Evolutionary conservation across 2,329 filamentous ascomycete species (phyloP).

Genomic region (Botrytis tulipae): DNA sequence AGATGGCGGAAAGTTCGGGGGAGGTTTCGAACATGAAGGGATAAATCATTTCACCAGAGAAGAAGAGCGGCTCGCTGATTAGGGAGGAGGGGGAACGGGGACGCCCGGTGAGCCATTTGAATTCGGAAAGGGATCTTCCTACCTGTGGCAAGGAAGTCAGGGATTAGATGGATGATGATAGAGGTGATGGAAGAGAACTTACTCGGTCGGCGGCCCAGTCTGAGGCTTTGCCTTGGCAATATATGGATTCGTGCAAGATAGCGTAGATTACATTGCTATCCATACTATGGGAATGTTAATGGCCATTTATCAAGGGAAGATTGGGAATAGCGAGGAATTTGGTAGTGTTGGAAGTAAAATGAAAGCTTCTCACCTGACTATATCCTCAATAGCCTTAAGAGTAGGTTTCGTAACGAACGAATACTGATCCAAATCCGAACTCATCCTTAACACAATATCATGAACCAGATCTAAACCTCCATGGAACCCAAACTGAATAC

Average conservation of each 20-base stretch:
- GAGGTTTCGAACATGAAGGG: conserved; percentile 82
- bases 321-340: background rate
- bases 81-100: conserved; percentile 39
- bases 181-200: background rate
- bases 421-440: conserved; percentile 71
- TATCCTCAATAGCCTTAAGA: conserved; percentile 64
- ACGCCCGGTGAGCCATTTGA: conserved; percentile 44
- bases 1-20: conserved; percentile 68
- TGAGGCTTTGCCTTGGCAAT: conserved; percentile 67
- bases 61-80: conserved; percentile 60
- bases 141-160: background rate
- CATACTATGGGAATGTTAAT: background rate
- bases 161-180: background rate
- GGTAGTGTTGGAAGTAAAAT: background rate
- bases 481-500: conserved; percentile 75
- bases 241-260: conserved; percentile 77
- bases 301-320: no score
- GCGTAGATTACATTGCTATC: conserved; percentile 11
- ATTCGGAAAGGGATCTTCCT: conserved; percentile 13
- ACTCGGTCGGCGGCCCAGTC: conserved; percentile 71
- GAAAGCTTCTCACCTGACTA: conserved; percentile 30
- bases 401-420: conserved; percentile 73
- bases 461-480: conserved; percentile 76
- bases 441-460: conserved; percentile 66
- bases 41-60: conserved; percentile 92